Evolutionary conservation across 164 flowering plant species (phyloP).

Genomic region (Kingdonia uniflora): DNA sequence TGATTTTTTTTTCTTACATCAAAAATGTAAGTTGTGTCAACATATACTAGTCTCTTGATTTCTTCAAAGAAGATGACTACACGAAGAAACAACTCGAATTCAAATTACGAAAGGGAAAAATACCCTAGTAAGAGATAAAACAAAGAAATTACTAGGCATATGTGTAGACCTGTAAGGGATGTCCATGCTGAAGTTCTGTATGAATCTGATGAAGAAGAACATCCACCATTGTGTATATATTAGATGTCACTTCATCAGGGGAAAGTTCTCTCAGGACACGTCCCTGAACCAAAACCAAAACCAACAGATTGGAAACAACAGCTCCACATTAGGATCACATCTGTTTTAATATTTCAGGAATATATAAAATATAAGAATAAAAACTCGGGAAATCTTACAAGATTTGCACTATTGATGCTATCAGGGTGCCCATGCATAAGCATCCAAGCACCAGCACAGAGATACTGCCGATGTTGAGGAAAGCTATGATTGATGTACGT

Average conservation of each 20-base stretch:
- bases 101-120: too few relatives aligned
- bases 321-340: too few relatives aligned
- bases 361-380: not conserved
- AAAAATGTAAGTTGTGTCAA: too few relatives aligned
- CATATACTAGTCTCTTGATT: too few relatives aligned
- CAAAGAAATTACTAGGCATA: not conserved
- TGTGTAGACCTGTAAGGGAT: constrained; percentile 50
- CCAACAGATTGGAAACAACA: constrained; percentile 3
- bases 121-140: too few relatives aligned
- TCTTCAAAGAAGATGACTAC: too few relatives aligned
- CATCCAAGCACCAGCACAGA: constrained; percentile 97
- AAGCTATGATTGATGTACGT: constrained; percentile 88
- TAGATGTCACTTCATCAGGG: constrained; percentile 95
- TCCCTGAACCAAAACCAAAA: constrained; percentile 48
- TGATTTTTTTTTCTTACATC: too few relatives aligned
- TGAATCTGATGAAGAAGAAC: constrained; percentile 90
- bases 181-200: constrained; percentile 79
- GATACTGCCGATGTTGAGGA: constrained; percentile 73
- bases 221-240: constrained; percentile 95
- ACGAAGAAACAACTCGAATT: too few relatives aligned
- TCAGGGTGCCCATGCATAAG: constrained; percentile 91
- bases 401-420: constrained; percentile 69
- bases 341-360: too few relatives aligned
- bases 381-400: constrained; percentile 32
- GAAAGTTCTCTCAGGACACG: constrained; percentile 82